These are phyloP conservation scores for Gymnopus androsaceus DNA, from an alignment of 1,284 basidiomycete species.

Conservation along the genomic window DNA sequence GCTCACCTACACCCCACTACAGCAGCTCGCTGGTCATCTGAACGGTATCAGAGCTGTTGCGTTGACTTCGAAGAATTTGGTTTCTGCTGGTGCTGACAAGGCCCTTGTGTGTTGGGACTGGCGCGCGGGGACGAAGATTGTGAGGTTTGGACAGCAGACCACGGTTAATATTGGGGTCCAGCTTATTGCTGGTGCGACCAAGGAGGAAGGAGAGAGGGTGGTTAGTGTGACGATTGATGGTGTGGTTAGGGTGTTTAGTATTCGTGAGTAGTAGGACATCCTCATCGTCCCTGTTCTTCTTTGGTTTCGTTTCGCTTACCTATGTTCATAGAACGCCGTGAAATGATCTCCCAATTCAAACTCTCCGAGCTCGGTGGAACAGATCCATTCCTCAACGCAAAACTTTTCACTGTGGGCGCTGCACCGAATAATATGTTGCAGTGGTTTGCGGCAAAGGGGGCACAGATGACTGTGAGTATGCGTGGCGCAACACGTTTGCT, in stretches of 20 bases:
- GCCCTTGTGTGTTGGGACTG: conserved; percentile 93
- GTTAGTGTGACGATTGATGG: conserved; percentile 92
- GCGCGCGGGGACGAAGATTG: conserved; percentile 83
- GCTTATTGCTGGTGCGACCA: conserved; percentile 57
- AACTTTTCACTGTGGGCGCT: conserved; percentile 72
- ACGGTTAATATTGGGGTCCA: conserved; percentile 91
- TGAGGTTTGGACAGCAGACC: conserved; percentile 90
- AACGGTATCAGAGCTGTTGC: conserved; percentile 88
- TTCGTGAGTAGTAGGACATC: conserved; percentile 61
- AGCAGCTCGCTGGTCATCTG: conserved; percentile 82
- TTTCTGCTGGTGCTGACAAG: conserved; percentile 81
- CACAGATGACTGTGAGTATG: conserved; percentile 79
- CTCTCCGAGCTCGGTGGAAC: conserved; percentile 76
- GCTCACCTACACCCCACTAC: conserved; percentile 76
- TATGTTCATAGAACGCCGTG: conserved; percentile 54
- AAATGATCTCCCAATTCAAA: conserved; percentile 92
- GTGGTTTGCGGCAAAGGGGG: conserved; percentile 91
- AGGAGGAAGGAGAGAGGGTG: conserved; percentile 73
- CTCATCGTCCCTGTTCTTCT: neutral
- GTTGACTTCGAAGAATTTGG: conserved; percentile 80
- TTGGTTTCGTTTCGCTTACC: neutral
- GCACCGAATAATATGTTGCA: conserved; percentile 85
- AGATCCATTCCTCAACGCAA: conserved; percentile 64
- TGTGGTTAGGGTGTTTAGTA: conserved; percentile 87
- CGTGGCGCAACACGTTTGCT: neutral